Conservation (phyloP, 1,284 basidiomycete genomes). For the Agroathelia rolfsii region DNA sequence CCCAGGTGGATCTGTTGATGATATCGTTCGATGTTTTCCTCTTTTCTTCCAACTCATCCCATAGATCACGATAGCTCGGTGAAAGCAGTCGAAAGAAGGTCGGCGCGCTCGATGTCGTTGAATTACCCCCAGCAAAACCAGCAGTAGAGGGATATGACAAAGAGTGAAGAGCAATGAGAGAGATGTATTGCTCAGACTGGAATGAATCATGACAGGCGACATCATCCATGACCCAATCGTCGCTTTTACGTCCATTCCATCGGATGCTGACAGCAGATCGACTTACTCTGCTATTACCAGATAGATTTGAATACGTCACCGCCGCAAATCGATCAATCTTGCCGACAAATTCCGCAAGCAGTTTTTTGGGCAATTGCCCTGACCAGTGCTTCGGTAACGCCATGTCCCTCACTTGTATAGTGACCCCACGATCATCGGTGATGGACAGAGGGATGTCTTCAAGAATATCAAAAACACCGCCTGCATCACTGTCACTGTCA, state of each 20-base stretch:
- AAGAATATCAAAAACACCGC: conserved; percentile 71
- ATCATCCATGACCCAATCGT: conserved; percentile 79
- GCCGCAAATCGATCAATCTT: conserved; percentile 70
- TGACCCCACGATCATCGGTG: conserved; percentile 42
- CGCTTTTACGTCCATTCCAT: conserved; percentile 56
- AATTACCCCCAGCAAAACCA: conserved; percentile 47
- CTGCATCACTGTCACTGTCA: conserved; percentile 36
- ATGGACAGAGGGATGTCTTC: conserved; percentile 55
- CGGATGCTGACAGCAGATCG: conserved; percentile 62
- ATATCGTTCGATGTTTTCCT: conserved; percentile 56
- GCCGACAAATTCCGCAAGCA: conserved; percentile 58
- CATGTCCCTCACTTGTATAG: conserved; percentile 66
- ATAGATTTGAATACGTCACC: conserved; percentile 56
- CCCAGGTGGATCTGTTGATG: conserved; percentile 66
- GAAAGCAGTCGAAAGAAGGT: conserved; percentile 72
- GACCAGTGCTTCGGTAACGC: conserved; percentile 74
- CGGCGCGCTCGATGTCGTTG: conserved; percentile 30
- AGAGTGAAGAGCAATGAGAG: conserved; percentile 77
- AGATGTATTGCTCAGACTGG: conserved; percentile 88
- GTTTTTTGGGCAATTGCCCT: conserved; percentile 60
- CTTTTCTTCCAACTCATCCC: conserved; percentile 79
- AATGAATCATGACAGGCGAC: conserved; percentile 69
- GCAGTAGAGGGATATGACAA: conserved; percentile 54
- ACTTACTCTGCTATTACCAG: conserved; percentile 59
- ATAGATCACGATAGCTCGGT: conserved; percentile 79